phyloP scores from a whole-genome alignment of 192 early-diverging fungal species.

The Podila clonocystis region DNA sequence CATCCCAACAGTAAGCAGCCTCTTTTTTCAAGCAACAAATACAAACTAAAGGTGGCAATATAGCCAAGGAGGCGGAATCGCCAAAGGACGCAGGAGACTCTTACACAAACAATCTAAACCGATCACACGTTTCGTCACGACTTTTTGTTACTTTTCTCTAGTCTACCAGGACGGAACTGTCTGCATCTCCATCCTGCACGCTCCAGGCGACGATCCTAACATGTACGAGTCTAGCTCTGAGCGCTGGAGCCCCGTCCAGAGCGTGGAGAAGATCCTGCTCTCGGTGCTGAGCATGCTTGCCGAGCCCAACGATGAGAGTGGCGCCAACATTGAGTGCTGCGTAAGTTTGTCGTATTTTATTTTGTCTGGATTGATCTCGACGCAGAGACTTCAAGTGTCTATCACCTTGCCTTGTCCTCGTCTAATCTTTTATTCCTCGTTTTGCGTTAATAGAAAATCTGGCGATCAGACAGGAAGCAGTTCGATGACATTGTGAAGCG shows the following conservation, averaged over 20 bases:
- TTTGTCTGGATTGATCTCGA: neutral
- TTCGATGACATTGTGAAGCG: constrained; percentile 85
- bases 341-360: constrained; percentile 54
- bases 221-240: constrained; percentile 97
- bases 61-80: neutral
- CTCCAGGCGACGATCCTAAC: constrained; percentile 98
- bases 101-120: neutral
- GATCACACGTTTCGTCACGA: neutral
- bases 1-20: constrained; percentile 82
- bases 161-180: constrained; percentile 96
- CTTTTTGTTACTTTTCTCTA: constrained; percentile 3
- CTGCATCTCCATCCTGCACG: constrained; percentile 98
- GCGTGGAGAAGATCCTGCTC: constrained; percentile 97
- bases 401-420: neutral
- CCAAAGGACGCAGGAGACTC: neutral
- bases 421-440: neutral
- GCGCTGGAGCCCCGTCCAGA: constrained; percentile 98
- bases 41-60: too few species aligned
- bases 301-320: constrained; percentile 98
- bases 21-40: neutral
- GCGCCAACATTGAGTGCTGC: constrained; percentile 98
- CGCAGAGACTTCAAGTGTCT: neutral
- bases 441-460: constrained; percentile 78
- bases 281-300: constrained; percentile 96
- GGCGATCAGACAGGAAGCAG: constrained; percentile 81